Evolutionary conservation across 1,284 basidiomycete species (phyloP), one percentile per base, ranked within the genome.

Genomic region (Microbotryomycetes sp.): DNA sequence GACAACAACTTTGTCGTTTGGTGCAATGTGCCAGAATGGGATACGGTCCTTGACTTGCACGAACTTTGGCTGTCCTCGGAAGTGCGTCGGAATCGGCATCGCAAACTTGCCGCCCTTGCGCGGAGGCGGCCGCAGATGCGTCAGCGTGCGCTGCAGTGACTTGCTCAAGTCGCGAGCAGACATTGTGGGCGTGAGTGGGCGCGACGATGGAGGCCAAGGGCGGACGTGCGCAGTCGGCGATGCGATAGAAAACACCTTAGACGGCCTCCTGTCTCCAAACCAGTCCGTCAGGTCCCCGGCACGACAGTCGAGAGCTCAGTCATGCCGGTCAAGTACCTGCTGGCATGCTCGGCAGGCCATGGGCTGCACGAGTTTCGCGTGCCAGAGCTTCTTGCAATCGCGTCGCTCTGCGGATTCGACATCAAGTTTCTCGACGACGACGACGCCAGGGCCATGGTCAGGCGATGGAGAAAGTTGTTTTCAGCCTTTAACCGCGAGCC

Each of bases 1-100:
- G 30, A 76, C 67, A 31, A 67, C 67, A 28, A 76, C 76, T 28
- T 71, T 68, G 57, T 77, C 76, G 4, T 73, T 73, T 2, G 75
- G 74, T 2, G 72, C 73, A 58, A 77, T 73, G 69, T 77, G 75
- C 76, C 75, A 77, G 61, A 72, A 76, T 1, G 72, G 68, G 45
- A 77, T 71, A 45, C 76, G 73, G 61, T 77, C 75, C 66, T 75
- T 74, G 45, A 73, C 71, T 57, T 70, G 73, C 52, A 76, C 76
- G 56, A 72, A 76, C 46, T 66, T 63, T 35, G 73, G 72, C 46
- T 48, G 58, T 21, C 71, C 62, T 4, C 72, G 69, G 59, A 73
- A 72, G 53, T 74, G 70, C 3, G 74, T 68, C 13, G 75, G 75
- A 24, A 72, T 66, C 11, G 70, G 67, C 60, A 65, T 65, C 55